Base-by-base conservation (phyloP, 805 yeast genomes). In the Myxozyma vanderwaltii region DNA sequence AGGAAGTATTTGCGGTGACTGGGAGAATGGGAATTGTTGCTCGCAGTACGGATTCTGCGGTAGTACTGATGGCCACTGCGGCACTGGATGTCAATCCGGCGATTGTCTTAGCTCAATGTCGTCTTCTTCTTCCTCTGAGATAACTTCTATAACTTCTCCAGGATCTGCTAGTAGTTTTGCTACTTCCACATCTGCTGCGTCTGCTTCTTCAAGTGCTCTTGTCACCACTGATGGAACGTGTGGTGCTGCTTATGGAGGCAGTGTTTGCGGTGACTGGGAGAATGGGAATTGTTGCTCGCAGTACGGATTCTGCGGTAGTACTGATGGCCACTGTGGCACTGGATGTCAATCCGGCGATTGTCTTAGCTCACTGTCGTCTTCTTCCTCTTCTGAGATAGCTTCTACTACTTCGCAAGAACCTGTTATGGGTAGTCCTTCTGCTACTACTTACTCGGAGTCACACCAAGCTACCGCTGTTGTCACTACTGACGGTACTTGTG, bases 401-500 rank as follows among this genome's bases (percentile, higher is more conserved):
- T 24, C 44, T 17, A 4, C 58, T 12, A 24, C 53, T 10, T 21
- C 49, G 1, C 55, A 51, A 27, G 63, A 60, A 27, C 63, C 63
- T 12, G 52, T 56, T 23, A 29, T 60, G 26, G 58, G 55, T 3
- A 48, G 40, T 15, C 60, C 61, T 5, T 21, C 50, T 15, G 26
- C 54, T 19, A 56, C 53, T 13, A 48, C 57, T 7, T 29, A 36
- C 19, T 38, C 58, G 4, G 29, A 52, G 7, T 17, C 55, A 7
- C 47, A 56, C 23, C 56, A 51, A 24, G 50, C 63, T 4, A 57
- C 62, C 10, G 24, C 44, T 3, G 49, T 49, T 15, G 62, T 48
- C 15, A 61, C 64, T n/a, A 48, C 56, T 12, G 64, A 61, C 33
- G 64, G 64, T 7, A 61, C 64, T n/a, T 61, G 64, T 29, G 64